Base-by-base conservation (phyloP, 345 rosid species). In the Citrus hindsii region DNA sequence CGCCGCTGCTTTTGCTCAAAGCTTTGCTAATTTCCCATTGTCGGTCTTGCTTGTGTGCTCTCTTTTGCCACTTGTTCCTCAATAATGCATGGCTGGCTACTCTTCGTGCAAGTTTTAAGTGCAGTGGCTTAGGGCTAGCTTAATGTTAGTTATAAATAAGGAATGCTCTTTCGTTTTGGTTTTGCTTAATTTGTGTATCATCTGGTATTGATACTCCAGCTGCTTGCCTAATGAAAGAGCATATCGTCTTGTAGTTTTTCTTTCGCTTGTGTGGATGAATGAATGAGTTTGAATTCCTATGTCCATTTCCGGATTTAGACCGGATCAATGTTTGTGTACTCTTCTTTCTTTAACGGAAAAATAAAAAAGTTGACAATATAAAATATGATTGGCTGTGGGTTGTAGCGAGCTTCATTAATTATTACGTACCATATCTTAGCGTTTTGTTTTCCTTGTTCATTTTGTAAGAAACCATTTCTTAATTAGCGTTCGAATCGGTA, bases 1-100 rank as follows among this genome's bases (percentile, higher is more conserved):
- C 74, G 3, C 74, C 74, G 74, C 25, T 71, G 74, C 74, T 71
- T 71, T 21, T 71, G 74, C 61, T 28, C 60, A 21, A 71, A 18
- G 58, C 21, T 12, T 9, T 71, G 74, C 27, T 71, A 25, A 71
- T 55, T 7, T 9, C 19, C 51, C 10, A 1, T 13, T 46, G 10
- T 46, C 13, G 51, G 18, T 13, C 51, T 46, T 46, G 51, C 51
- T 13, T 53, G 7, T 7, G 5, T 16, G 58, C 22, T 53, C 22
- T 53, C 58, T 53, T 19, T 53, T 4, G 58, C 22, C 22, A 53
- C 7, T 53, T 53, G 22, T 16, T 18, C 21, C 19, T 53, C 22
- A 18, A 53, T 53, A 19, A 53, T 46, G 51, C 51, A 46, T 46
- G 51, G 4, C 18, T 1, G 51, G 18, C 51, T 46, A 46, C 51